Conservation (phyloP, 768 basidiomycete genomes). For the Boletellus sp. region DNA sequence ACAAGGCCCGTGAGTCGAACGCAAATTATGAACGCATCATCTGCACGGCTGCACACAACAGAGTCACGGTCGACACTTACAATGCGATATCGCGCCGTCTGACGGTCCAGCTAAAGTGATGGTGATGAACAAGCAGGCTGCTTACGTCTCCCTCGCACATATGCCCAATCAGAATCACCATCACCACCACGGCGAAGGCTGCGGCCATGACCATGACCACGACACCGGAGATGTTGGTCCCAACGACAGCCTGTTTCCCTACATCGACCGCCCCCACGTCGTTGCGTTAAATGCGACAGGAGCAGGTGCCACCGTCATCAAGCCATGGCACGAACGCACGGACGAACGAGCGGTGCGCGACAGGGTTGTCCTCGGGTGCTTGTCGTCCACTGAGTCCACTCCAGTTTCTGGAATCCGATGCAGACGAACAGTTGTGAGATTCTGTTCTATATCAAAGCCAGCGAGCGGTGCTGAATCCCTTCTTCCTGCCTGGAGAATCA, state of each 20-base stretch:
- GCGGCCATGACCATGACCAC: constrained; percentile 57
- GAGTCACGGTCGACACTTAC: constrained; percentile 12
- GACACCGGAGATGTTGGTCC: constrained; percentile 46
- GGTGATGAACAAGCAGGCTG: not conserved
- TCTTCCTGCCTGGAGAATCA: constrained; percentile 49
- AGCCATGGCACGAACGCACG: constrained; percentile 79
- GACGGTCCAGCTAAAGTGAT: not conserved
- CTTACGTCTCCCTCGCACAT: constrained; percentile 7
- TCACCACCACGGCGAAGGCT: constrained; percentile 49
- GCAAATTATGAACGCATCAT: constrained; percentile 82
- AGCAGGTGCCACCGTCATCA: constrained; percentile 60
- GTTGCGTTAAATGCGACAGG: constrained; percentile 68
- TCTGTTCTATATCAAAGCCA: not conserved
- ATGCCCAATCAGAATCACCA: constrained; percentile 30
- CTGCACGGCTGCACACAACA: constrained; percentile 12
- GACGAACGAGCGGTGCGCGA: constrained; percentile 63
- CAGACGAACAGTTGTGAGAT: constrained; percentile 82
- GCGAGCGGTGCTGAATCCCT: constrained; percentile 3
- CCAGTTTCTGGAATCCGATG: constrained; percentile 84
- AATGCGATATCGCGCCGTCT: not conserved
- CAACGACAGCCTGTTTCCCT: constrained; percentile 66
- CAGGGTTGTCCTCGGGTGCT: not conserved
- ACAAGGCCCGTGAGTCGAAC: constrained; percentile 65
- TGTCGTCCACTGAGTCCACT: constrained; percentile 2
- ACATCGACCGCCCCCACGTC: constrained; percentile 80